phyloP scores from a whole-genome alignment of 2,329 filamentous ascomycete species.

The Microcera coccophila region DNA sequence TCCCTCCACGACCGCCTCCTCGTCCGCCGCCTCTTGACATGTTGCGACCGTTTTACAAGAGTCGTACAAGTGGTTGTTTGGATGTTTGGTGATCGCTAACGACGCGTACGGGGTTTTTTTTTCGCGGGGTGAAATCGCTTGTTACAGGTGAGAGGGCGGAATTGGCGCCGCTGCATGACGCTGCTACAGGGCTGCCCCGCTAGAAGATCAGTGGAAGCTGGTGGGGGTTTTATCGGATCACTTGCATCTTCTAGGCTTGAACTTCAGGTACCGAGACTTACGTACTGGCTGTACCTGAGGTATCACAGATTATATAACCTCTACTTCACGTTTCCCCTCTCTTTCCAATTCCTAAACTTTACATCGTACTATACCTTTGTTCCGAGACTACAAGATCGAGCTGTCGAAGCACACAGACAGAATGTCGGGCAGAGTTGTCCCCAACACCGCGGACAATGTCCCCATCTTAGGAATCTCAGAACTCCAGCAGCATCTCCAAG shows the following conservation, averaged over 20 bases:
- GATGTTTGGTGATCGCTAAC: constrained; percentile 1
- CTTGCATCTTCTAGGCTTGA: too few species aligned
- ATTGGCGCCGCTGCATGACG: constrained; percentile 13
- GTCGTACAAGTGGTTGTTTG: neutral
- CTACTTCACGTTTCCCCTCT: neutral
- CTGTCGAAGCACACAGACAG: neutral
- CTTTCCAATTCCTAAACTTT: neutral
- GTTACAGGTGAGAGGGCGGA: constrained; percentile 14
- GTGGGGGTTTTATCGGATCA: too few species aligned
- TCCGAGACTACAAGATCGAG: too few species aligned
- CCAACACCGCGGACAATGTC: constrained; percentile 24
- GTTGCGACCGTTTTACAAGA: neutral
- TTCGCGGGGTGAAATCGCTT: constrained; percentile 18
- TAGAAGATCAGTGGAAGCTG: neutral
- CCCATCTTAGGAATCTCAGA: constrained; percentile 51
- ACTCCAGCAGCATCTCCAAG: constrained; percentile 51
- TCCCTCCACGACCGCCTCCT: constrained; percentile 49
- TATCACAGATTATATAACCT: neutral
- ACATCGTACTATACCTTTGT: neutral
- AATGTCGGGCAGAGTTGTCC: constrained; percentile 34
- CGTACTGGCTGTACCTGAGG: too few species aligned
- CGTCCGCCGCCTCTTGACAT: constrained; percentile 55
- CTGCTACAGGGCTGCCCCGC: neutral
- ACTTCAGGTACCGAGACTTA: neutral
- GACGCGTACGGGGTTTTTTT: constrained; percentile 12